Evolutionary conservation across 2,329 filamentous ascomycete species (phyloP), one percentile per base, ranked within the genome.

Genomic region (Aspergillus novoparasiticus): DNA sequence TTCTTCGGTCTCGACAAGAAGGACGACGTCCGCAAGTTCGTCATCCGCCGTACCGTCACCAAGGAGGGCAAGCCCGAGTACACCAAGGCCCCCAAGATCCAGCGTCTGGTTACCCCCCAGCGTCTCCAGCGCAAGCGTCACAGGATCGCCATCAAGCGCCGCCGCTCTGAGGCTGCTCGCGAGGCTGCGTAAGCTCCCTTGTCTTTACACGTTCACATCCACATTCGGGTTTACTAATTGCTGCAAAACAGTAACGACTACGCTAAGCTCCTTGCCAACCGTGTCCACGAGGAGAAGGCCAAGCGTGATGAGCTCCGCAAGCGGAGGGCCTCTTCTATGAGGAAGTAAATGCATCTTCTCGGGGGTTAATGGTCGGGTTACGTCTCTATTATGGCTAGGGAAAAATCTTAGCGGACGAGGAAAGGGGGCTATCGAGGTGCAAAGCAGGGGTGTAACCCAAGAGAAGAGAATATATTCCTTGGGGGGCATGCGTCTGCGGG

Each of bases 1-100:
- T 99, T 99, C 91, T 99, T 98, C 87, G 90, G 93, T 87, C 92
- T 99, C 89, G 94, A 90, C 92, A 98, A 98, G 94, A 94, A 98
- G 90, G 95, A 99, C 88, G 95, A 99, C 92, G 94, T 98, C 85
- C 94, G 95, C 88, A 97, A 98, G 88, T 99, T 97, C 87, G 95
- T 99, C 84, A 98, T 99, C 80, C 95, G 95, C 83, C 95, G 95
- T 83, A 95, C 98, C 84, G 90, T 99, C 79, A 89, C 93, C 86
- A 91, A 90, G 80, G 95, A 98, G 88, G 94, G 93, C 85, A 96
- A 95, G 87, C 91, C 92, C 86, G 85, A 94, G 77, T 98, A 98
- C 90, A 97, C 94, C 91, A 99, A 99, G 92, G 95, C 95, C 78
- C 95, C 95, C 84, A 96, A 94, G 89, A 99, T 99, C 86, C 95